phyloP scores from a whole-genome alignment of 805 yeast genomes.

The Kodamaea hsintzibuensis region DNA sequence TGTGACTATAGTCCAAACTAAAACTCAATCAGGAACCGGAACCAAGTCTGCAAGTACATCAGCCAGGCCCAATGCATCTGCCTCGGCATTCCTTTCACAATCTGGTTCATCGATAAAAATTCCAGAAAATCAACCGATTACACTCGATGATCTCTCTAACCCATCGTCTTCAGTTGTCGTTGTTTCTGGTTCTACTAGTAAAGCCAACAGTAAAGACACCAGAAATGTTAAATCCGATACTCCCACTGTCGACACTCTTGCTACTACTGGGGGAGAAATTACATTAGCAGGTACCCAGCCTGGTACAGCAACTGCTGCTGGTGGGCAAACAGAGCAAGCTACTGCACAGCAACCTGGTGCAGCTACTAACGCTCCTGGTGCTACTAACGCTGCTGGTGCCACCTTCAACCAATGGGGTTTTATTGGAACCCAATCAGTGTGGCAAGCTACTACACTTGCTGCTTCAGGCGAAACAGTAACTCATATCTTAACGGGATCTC shows the following conservation, averaged over 20 bases:
- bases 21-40: too few species aligned
- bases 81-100: not conserved
- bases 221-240: not conserved
- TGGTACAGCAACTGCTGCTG: constrained; percentile 8
- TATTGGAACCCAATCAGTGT: constrained; percentile 38
- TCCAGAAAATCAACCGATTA: not conserved
- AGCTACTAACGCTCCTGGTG: constrained; percentile 1
- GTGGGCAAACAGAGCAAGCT: constrained; percentile 11
- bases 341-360: constrained; percentile 13
- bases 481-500: constrained; percentile 5
- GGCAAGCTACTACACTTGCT: constrained; percentile 24
- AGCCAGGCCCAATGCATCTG: not conserved
- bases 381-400: constrained; percentile 12
- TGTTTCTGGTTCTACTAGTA: not conserved
- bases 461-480: not conserved
- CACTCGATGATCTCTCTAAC: not conserved
- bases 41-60: not conserved
- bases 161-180: not conserved
- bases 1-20: not conserved
- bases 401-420: constrained; percentile 45
- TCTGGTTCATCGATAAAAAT: not conserved
- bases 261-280: constrained; percentile 10
- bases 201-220: constrained; percentile 2
- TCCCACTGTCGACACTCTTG: not conserved
- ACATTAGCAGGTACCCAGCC: constrained; percentile 8